Base-by-base conservation (phyloP, 228 moss, liverwort and hornwort genomes). In the Sphagnum fallax region DNA sequence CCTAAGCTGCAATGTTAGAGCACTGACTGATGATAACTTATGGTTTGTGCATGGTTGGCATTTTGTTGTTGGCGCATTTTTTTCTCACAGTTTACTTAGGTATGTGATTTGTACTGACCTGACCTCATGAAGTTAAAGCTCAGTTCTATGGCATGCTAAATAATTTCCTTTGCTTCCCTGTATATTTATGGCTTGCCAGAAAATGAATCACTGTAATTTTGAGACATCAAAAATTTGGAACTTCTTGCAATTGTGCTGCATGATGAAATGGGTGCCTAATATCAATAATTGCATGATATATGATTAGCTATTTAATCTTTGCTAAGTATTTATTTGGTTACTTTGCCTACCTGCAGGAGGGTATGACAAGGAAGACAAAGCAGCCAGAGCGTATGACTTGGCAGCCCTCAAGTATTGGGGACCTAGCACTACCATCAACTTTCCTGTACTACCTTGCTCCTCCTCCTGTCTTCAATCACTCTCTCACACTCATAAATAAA, bases 341-440 rank as follows among this genome's bases (percentile, higher is more conserved):
- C 32, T 32, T 32, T 1, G 47, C 13, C 47, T 65, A 13, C 48
- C 0, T 11, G 49, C 84, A 88, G 98, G 98, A 73, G 98, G 98
- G 10, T 98, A 98, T 70, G 98, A 98, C 65, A 98, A 98, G 72
- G 98, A 98, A 74, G 98, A 98, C 67, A 98, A 98, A 74, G 98
- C 98, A 72, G 98, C 98, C 14, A 90, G 90, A 67, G 98, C 98
- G 8, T 98, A 98, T 53, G 98, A 98, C 76, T 81, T 98, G 73
- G 98, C 98, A 49, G 98, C 98, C 10, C 87, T 98, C 66, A 98
- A 98, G 60, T 98, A 98, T 72, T 98, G 98, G 98, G 98, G 98
- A 67, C 76, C 92, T 16, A 98, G 90, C 58, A 98, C 98, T 61
- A 98, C 98, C 4, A 98, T 98, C 75, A 98, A 98, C 79, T 98